A percentile compares a stretch with the other conserved stretches of the same genome.
Conservation (phyloP, 2,329 filamentous ascomycete genomes). For the Ceratocystis albifundus region DNA sequence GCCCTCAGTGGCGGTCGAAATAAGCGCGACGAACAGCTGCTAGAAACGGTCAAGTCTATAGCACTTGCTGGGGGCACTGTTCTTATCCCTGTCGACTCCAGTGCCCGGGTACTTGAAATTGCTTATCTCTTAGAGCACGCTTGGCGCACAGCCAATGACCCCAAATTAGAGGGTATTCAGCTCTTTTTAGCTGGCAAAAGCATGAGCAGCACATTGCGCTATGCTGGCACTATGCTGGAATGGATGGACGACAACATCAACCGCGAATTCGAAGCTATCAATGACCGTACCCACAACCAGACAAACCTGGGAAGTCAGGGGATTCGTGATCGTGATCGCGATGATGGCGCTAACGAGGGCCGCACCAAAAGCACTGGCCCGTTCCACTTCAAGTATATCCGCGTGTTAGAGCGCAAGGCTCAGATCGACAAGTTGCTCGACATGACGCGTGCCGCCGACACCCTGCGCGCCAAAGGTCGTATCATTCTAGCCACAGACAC, state of each 20-base stretch:
- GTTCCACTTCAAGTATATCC: slow-evolving; percentile 81
- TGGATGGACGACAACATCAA: slow-evolving; percentile 98
- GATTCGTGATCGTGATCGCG: slow-evolving; percentile 31
- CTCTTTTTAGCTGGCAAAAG: slow-evolving; percentile 80
- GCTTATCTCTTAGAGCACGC: slow-evolving; percentile 87
- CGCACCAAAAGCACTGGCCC: slow-evolving; percentile 51
- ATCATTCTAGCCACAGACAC: slow-evolving; percentile 87
- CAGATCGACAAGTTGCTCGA: slow-evolving; percentile 62
- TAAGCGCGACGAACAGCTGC: slow-evolving; percentile 72
- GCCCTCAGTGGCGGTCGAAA: slow-evolving; percentile 60
- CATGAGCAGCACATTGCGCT: slow-evolving; percentile 75
- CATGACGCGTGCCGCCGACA: slow-evolving; percentile 34
- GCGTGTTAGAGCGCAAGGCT: slow-evolving; percentile 67
- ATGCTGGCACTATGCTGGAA: slow-evolving; percentile 90
- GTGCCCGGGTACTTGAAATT: slow-evolving; percentile 83
- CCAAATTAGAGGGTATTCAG: slow-evolving; percentile 42
- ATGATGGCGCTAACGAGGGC: slow-evolving; percentile 16
- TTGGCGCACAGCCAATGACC: slow-evolving; percentile 60
- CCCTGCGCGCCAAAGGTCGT: slow-evolving; percentile 37
- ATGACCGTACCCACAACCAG: slow-evolving; percentile 36
- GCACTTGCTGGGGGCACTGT: slow-evolving; percentile 78
- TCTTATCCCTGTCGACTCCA: slow-evolving; percentile 87
- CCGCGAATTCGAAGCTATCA: slow-evolving; percentile 67
- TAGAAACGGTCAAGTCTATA: slow-evolving; percentile 70
- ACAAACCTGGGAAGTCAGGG: slow-evolving; percentile 35